Percentiles rank a stretch among this genome's conserved stretches.
Conservation (phyloP, 306 rosid species). For the Amphicarpaea edgeworthii region DNA sequence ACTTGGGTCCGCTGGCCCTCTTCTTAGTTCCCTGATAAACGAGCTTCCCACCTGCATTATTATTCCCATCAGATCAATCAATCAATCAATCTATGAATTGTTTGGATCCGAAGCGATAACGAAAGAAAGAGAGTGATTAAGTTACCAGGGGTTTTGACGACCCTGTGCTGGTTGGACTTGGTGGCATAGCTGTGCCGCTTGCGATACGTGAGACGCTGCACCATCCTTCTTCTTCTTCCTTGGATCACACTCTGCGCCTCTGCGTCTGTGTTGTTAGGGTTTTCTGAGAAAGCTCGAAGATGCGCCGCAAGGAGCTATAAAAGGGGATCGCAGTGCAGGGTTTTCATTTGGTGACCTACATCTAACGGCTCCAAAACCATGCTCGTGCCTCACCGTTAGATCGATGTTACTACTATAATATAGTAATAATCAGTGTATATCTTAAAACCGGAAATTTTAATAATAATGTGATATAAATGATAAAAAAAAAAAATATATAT, state of each 20-base stretch:
- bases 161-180: slow-evolving; percentile 77
- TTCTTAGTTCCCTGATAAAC: slow-evolving; percentile 79
- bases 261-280: slow-evolving; percentile 41
- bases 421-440: too few relatives aligned
- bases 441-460: too few relatives aligned
- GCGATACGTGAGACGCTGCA: slow-evolving; percentile 80
- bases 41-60: slow-evolving; percentile 70
- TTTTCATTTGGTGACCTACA: slow-evolving; percentile 42
- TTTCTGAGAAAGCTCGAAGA: slow-evolving; percentile 27
- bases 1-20: slow-evolving; percentile 83
- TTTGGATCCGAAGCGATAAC: background rate
- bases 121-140: background rate
- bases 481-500: too few relatives aligned
- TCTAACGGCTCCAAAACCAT: slow-evolving; percentile 32
- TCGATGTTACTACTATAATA: too few relatives aligned
- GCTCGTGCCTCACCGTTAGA: slow-evolving; percentile 4
- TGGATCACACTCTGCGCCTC: slow-evolving; percentile 5
- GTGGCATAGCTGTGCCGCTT: slow-evolving; percentile 81
- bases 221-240: slow-evolving; percentile 62
- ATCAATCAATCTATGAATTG: too few relatives aligned
- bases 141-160: slow-evolving; percentile 79
- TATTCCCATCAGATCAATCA: background rate
- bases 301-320: slow-evolving; percentile 25
- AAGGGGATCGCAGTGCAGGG: background rate
- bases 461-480: too few relatives aligned